Conservation (phyloP, 805 yeast genomes). For the Metschnikowia aberdeeniae region DNA sequence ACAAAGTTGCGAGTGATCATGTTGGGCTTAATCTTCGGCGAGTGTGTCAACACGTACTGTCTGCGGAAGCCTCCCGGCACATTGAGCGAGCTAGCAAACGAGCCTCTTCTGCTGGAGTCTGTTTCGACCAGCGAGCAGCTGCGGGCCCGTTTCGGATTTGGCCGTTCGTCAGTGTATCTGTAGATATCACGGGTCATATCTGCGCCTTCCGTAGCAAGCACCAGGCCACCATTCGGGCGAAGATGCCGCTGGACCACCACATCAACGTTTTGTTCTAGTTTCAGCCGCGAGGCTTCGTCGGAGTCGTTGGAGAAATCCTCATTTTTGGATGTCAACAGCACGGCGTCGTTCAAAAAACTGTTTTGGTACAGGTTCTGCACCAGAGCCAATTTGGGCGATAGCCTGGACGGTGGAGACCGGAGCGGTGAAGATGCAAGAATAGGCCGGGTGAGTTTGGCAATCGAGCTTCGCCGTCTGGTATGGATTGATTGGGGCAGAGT, state of each 20-base stretch:
- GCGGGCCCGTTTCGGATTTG: slow-evolving; percentile 11
- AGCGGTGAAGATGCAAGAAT: slow-evolving; percentile 9
- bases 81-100: slow-evolving; percentile 63
- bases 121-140: slow-evolving; percentile 15
- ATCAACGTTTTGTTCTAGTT: slow-evolving; percentile 1
- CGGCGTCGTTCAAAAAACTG: slow-evolving; percentile 13
- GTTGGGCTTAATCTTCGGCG: slow-evolving; percentile 29
- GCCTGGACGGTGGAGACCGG: slow-evolving; percentile 11
- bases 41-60: slow-evolving; percentile 46
- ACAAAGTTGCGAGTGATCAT: slow-evolving; percentile 67
- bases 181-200: slow-evolving; percentile 18
- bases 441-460: slow-evolving; percentile 16
- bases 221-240: slow-evolving; percentile 8
- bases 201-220: slow-evolving; percentile 17
- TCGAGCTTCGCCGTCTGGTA: slow-evolving; percentile 11
- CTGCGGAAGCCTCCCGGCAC: slow-evolving; percentile 84
- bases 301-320: slow-evolving; percentile 8
- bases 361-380: slow-evolving; percentile 10
- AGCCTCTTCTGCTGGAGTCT: slow-evolving; percentile 42
- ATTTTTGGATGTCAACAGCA: slow-evolving; percentile 6
- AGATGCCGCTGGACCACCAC: slow-evolving; percentile 14
- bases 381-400: slow-evolving; percentile 2
- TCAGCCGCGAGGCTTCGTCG: slow-evolving; percentile 5
- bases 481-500: slow-evolving; percentile 17
- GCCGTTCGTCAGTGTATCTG: slow-evolving; percentile 9